Evolutionary conservation across 192 early-diverging fungal genomes (phyloP).

Genomic region (Linnemannia elongata): DNA sequence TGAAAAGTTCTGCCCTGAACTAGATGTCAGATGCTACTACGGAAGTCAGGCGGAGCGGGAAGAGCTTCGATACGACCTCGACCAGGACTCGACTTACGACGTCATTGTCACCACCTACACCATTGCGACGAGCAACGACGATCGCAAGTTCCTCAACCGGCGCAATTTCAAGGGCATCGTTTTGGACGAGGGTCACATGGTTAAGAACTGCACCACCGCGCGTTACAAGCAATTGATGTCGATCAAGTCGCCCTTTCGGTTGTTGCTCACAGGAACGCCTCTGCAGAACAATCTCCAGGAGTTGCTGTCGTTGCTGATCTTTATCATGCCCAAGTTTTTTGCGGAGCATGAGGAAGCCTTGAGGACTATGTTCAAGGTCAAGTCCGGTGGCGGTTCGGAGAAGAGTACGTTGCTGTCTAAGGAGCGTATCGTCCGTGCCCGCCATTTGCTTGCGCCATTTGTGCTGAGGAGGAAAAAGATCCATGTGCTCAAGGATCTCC

Average conservation of each 20-base stretch:
- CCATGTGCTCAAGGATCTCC: constrained; percentile 76
- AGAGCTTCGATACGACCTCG: constrained; percentile 65
- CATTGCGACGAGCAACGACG: constrained; percentile 78
- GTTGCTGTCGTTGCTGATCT: constrained; percentile 84
- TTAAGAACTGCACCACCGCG: constrained; percentile 88
- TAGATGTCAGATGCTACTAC: constrained; percentile 73
- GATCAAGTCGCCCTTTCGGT: constrained; percentile 66
- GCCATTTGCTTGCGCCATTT: constrained; percentile 90
- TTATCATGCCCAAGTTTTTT: constrained; percentile 89
- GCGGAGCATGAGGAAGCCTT: constrained; percentile 65
- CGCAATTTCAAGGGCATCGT: constrained; percentile 77
- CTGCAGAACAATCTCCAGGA: constrained; percentile 93
- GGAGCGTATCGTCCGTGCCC: constrained; percentile 82
- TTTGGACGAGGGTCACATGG: constrained; percentile 92
- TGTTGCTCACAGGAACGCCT: constrained; percentile 89
- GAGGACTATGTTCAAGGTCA: constrained; percentile 74
- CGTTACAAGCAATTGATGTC: constrained; percentile 85
- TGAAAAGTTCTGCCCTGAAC: constrained; percentile 69
- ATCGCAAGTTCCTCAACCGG: constrained; percentile 79
- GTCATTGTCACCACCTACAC: constrained; percentile 89
- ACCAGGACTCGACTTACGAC: constrained; percentile 67
- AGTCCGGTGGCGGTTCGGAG: constrained; percentile 49
- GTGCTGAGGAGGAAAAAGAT: constrained; percentile 87
- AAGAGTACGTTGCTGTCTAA: constrained; percentile 59
- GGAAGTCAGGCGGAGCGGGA: constrained; percentile 71